Conservation (phyloP, 2,329 filamentous ascomycete species). For the Xylariaceae sp. region DNA sequence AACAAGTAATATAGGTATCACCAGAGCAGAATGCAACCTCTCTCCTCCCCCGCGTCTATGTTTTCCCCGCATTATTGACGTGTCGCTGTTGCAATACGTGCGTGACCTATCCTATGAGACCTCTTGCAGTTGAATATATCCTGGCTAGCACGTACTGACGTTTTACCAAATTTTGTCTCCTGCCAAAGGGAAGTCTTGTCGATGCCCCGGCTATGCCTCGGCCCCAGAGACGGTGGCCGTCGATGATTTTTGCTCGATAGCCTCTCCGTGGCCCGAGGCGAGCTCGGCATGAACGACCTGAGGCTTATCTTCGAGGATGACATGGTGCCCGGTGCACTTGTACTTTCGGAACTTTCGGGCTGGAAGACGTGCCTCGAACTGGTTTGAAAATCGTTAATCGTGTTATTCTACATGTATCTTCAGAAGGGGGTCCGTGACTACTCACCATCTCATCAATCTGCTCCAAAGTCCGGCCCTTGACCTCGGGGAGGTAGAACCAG, state of each 20-base stretch:
- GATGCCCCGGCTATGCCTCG: neutral
- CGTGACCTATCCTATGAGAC: no score
- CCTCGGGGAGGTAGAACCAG: constrained; percentile 48
- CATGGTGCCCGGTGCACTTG: constrained; percentile 29
- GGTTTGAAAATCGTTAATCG: no score
- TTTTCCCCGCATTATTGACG: no score
- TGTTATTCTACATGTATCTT: no score
- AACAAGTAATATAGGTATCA: no score
- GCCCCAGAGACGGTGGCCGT: neutral
- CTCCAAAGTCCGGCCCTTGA: constrained; percentile 47
- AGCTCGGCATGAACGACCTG: constrained; percentile 19
- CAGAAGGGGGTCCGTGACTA: no score
- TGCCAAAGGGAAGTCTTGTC: neutral
- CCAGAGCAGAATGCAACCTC: no score
- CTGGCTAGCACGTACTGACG: no score
- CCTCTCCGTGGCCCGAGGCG: constrained; percentile 1
- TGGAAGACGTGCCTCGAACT: constrained; percentile 35
- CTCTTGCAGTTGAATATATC: no score
- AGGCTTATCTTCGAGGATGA: constrained; percentile 21
- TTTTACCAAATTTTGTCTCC: no score
- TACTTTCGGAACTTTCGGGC: constrained; percentile 34
- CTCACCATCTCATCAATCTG: constrained; percentile 51
- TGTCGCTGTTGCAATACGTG: no score
- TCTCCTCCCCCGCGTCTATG: no score
- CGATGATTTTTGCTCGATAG: constrained; percentile 2